Evolutionary conservation across 1,139 yeast species (phyloP).

Genomic region (Debaryomyces psychrophilus): DNA sequence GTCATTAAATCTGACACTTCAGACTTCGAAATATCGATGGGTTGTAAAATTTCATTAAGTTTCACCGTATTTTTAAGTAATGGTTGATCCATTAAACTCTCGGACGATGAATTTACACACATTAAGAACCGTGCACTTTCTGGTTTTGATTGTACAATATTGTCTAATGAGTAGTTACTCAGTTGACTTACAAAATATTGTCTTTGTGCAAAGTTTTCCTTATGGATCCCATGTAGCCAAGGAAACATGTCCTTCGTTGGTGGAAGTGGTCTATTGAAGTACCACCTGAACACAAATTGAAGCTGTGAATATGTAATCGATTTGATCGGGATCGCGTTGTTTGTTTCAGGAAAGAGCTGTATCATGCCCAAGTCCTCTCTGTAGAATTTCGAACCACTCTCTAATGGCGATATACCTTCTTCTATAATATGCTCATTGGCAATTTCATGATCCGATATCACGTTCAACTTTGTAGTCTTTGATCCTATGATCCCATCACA

Average conservation of each 20-base stretch:
- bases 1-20: conserved; percentile 34
- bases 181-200: conserved; percentile 41
- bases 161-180: conserved; percentile 15
- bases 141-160: conserved; percentile 16
- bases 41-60: conserved; percentile 59
- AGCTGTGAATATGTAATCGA: conserved; percentile 33
- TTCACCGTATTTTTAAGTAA: conserved; percentile 65
- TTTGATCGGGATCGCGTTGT: conserved; percentile 20
- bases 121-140: conserved; percentile 46
- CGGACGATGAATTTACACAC: conserved; percentile 48
- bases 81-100: conserved; percentile 3
- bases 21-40: conserved; percentile 41
- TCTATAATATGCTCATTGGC: neutral
- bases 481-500: conserved; percentile 38
- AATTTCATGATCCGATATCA: conserved; percentile 13
- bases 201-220: conserved; percentile 53
- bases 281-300: conserved; percentile 42
- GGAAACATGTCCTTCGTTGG: conserved; percentile 76
- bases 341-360: neutral
- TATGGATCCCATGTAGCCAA: conserved; percentile 81
- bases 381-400: conserved; percentile 26
- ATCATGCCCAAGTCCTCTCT: conserved; percentile 4
- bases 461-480: conserved; percentile 43
- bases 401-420: conserved; percentile 27
- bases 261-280: conserved; percentile 62